A percentile compares a stretch with the other conserved stretches of the same genome.
Conservation (phyloP, 116 monocot genomes). For the Phalaenopsis hybrid region DNA sequence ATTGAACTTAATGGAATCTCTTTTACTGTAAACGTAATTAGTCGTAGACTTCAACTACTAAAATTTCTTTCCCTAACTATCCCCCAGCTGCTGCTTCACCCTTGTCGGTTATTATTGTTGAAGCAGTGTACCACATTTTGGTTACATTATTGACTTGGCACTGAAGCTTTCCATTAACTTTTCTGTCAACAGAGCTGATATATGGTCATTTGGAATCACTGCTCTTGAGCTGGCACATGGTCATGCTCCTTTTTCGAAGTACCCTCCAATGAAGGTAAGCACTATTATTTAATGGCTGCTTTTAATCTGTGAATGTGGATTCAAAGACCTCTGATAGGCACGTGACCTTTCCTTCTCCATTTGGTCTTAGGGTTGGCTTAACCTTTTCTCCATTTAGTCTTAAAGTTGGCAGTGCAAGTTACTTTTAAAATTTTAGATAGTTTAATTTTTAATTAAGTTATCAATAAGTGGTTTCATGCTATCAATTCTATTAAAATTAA, state of each 20-base stretch:
- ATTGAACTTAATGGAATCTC: neutral
- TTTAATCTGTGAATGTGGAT: neutral
- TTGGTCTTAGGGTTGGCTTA: no score
- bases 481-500: no score
- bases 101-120: neutral
- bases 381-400: no score
- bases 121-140: neutral
- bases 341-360: no score
- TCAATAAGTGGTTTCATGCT: no score
- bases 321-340: neutral
- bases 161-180: slow-evolving; percentile 3
- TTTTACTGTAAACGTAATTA: neutral
- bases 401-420: no score
- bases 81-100: neutral
- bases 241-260: slow-evolving; percentile 63
- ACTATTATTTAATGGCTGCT: neutral
- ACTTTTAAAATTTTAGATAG: no score
- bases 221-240: slow-evolving; percentile 63
- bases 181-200: slow-evolving; percentile 38
- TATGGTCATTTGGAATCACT: slow-evolving; percentile 74
- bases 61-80: neutral
- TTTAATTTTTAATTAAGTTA: no score
- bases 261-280: slow-evolving; percentile 63
- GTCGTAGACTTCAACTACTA: neutral
- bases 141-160: neutral